Evolutionary conservation across 2,329 filamentous ascomycete species (phyloP).

Genomic region (Talaromyces atroroseus): DNA sequence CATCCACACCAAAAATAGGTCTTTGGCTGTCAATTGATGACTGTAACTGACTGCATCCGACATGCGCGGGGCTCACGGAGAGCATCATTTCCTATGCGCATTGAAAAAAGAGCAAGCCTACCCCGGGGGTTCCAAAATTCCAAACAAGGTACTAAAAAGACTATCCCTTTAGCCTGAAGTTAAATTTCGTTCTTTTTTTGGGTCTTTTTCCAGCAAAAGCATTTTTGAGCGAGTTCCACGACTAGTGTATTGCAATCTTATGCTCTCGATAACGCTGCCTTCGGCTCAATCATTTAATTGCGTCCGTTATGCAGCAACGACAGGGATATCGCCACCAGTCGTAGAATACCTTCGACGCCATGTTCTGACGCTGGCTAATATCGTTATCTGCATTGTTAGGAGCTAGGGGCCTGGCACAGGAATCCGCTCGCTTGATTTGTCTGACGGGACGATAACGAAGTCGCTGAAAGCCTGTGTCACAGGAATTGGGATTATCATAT

Average conservation of each 20-base stretch:
- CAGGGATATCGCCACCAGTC: constrained; percentile 13
- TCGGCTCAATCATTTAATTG: neutral
- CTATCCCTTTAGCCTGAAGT: constrained; percentile 9
- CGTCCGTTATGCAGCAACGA: constrained; percentile 7
- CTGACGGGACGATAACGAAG: constrained; percentile 7
- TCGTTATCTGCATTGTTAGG: constrained; percentile 7
- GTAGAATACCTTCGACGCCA: constrained; percentile 3
- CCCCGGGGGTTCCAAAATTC: constrained; percentile 14
- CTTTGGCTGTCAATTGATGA: neutral
- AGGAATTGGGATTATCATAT: neutral
- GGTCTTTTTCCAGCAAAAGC: no score
- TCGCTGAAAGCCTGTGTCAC: neutral
- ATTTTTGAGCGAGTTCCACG: no score
- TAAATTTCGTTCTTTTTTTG: neutral
- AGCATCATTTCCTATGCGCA: neutral
- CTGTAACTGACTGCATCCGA: neutral
- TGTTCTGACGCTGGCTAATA: constrained; percentile 11
- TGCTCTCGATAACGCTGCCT: constrained; percentile 4
- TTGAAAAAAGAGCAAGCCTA: neutral
- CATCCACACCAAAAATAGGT: neutral
- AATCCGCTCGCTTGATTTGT: neutral
- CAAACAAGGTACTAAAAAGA: constrained; percentile 1
- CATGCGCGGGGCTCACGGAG: no score
- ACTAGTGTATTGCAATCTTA: neutral
- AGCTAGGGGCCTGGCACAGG: neutral